Evolutionary conservation across 2,329 filamentous ascomycete genomes (phyloP), one percentile per base, ranked within the genome.

Genomic region (Xylariaceae sp.): DNA sequence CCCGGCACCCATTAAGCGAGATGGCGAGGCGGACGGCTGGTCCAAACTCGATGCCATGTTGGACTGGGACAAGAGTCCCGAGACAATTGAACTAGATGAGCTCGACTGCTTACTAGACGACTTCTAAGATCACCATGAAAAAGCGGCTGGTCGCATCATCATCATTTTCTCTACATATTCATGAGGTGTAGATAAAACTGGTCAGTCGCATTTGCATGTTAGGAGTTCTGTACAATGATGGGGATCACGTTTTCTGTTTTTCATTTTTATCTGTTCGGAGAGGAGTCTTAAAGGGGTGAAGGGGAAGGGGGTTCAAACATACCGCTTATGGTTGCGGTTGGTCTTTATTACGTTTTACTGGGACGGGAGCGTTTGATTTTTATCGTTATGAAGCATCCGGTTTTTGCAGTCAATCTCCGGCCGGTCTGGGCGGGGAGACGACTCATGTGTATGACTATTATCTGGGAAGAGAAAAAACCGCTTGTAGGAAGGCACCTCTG

Each of bases 41-140:
- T 70, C 74, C 44, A 78, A 77, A 64, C 61, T 80, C 11, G 78
- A 80, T 57, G 69, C 68, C 61, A 70, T 76, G 61, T 70, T 79
- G 59, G 81, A 85, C 67, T 83, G 84, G 76, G 88, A 88, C 70
- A 82, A 82, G 71, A 91, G 87, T 71, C 92, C 92, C 1, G 94
- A 97, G 77, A 89, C 86, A 65, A 88, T 97, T 67, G 92, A 95
- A 73, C 84, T 97, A 53, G 91, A 96, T 51, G 94, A 99, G 78
- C 85, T 97, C 23, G 93, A 97, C 71, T 86, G 89, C 68, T 83
- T 97, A 72, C 84, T 97, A 69, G 87, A 89, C 71, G 87, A 84
- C 66, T 90, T 86, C 73, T 91, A 76, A 81, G 61, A n/a, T 48
- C 30, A 47, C 10, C 44, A 39, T 35, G n/a, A 62, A 30, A 30